Evolutionary conservation across 495 filamentous ascomycete genomes (phyloP).

Genomic region (Massariosphaeria phaeospora): DNA sequence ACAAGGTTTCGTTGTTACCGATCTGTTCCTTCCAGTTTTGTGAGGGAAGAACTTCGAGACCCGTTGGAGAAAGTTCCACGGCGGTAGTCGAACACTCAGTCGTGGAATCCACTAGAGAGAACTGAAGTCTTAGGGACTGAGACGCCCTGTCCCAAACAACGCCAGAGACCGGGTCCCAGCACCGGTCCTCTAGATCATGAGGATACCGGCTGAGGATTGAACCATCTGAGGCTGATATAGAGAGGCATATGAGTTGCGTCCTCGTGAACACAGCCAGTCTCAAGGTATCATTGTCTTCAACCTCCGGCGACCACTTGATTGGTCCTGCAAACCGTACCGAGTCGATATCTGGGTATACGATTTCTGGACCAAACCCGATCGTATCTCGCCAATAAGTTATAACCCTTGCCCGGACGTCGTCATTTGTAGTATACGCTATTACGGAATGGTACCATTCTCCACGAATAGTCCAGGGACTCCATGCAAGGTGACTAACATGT

Average conservation of each 20-base stretch:
- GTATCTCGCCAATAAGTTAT: neutral
- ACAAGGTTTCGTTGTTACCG: slow-evolving; percentile 29
- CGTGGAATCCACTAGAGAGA: slow-evolving; percentile 20
- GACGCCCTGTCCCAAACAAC: slow-evolving; percentile 8
- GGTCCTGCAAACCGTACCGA: slow-evolving; percentile 13
- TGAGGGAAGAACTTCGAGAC: neutral
- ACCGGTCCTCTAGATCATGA: slow-evolving; percentile 14
- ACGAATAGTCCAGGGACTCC: slow-evolving; percentile 38
- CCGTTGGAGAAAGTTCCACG: slow-evolving; percentile 6
- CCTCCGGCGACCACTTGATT: slow-evolving; percentile 19
- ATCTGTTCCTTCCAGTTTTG: slow-evolving; percentile 25
- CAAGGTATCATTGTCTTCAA: neutral
- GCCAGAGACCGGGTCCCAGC: slow-evolving; percentile 31
- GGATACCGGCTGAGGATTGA: neutral
- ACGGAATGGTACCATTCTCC: slow-evolving; percentile 35
- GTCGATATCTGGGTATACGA: slow-evolving; percentile 6
- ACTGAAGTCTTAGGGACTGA: slow-evolving; percentile 6
- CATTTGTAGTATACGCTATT: slow-evolving; percentile 38
- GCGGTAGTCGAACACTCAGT: slow-evolving; percentile 4
- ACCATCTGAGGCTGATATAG: slow-evolving; percentile 11
- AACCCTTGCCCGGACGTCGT: slow-evolving; percentile 15
- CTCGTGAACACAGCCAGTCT: slow-evolving; percentile 16
- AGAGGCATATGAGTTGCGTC: slow-evolving; percentile 7
- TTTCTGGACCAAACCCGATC: slow-evolving; percentile 12
- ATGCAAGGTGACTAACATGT: slow-evolving; percentile 36